Percentiles rank a stretch among this genome's conserved stretches.
Evolutionary conservation across 768 basidiomycete species (phyloP).

Genomic region (Lentinula boryana): DNA sequence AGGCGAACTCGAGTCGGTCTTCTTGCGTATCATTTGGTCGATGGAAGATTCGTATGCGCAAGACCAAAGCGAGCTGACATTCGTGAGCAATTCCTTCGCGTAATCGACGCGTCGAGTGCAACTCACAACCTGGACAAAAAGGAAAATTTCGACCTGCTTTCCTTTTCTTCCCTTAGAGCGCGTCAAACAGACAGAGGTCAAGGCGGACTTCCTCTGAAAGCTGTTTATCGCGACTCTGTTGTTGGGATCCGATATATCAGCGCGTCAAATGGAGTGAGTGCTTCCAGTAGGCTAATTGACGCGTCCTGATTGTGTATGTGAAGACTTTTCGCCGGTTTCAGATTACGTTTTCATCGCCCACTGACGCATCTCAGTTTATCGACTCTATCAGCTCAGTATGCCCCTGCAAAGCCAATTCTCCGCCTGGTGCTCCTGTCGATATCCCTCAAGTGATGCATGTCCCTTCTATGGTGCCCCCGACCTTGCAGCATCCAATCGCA

Average conservation of each 20-base stretch:
- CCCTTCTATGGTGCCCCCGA: background rate
- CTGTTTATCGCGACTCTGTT: constrained; percentile 66
- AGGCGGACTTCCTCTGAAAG: constrained; percentile 64
- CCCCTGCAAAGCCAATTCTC: constrained; percentile 62
- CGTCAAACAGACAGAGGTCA: constrained; percentile 23
- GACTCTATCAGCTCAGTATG: constrained; percentile 61
- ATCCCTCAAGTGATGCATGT: background rate
- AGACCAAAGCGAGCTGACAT: constrained; percentile 52
- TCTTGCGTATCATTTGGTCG: constrained; percentile 61
- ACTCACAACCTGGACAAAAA: constrained; percentile 58
- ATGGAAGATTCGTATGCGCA: constrained; percentile 35
- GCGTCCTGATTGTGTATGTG: constrained; percentile 1
- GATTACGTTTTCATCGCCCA: constrained; percentile 52
- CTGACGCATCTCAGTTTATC: constrained; percentile 51
- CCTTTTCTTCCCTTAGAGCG: constrained; percentile 48
- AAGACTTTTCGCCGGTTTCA: constrained; percentile 75
- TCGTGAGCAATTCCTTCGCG: constrained; percentile 41
- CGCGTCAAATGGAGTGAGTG: constrained; percentile 23
- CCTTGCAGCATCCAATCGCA: background rate
- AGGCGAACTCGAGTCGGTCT: constrained; percentile 53
- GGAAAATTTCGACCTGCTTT: constrained; percentile 75
- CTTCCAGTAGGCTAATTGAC: background rate
- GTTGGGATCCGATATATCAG: constrained; percentile 75
- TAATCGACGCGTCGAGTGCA: background rate
- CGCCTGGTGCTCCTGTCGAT: constrained; percentile 8